Evolutionary conservation across 208 protist species (phyloP).

Genomic region (Polymyxa betae): DNA sequence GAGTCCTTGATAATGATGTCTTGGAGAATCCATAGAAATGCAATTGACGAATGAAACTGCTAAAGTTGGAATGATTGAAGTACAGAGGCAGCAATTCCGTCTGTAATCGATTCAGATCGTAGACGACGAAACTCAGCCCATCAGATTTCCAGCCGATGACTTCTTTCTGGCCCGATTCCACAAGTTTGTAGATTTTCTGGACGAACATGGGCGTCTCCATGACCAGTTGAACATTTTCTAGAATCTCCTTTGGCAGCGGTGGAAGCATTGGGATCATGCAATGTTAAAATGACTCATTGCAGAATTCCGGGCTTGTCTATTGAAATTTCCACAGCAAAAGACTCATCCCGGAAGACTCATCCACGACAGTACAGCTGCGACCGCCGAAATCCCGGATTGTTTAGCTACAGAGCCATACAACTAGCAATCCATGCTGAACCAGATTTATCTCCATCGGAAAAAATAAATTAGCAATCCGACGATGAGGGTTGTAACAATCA

Average conservation of each 20-base stretch:
- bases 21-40: neutral
- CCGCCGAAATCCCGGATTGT: too few species aligned
- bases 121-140: neutral
- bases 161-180: neutral
- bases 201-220: neutral
- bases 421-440: too few species aligned
- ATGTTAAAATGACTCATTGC: too few species aligned
- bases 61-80: neutral
- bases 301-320: too few species aligned
- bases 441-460: constrained; percentile 22
- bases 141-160: neutral
- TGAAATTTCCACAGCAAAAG: too few species aligned
- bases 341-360: too few species aligned
- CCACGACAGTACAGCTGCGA: too few species aligned
- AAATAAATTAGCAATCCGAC: neutral
- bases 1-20: neutral
- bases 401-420: too few species aligned
- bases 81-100: neutral
- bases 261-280: too few species aligned
- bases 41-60: neutral
- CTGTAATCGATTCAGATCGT: neutral
- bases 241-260: too few species aligned
- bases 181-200: neutral
- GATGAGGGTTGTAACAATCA: neutral
- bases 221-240: too few species aligned